These are phyloP conservation scores for Botrytis hyacinthi DNA, from an alignment of 2,329 filamentous ascomycete species.

Conservation along the genomic window DNA sequence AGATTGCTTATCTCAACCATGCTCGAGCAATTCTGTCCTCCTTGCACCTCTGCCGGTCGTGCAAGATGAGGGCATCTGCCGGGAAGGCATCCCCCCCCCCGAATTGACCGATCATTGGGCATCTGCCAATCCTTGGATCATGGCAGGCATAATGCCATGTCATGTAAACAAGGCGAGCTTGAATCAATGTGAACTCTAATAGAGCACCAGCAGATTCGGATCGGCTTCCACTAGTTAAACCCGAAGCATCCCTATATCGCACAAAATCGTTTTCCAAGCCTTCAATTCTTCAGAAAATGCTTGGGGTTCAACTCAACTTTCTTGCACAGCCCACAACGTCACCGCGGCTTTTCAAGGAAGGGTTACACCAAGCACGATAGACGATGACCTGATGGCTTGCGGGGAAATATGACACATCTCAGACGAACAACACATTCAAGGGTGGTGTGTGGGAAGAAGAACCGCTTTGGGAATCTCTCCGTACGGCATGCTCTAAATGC, in stretches of 20 bases:
- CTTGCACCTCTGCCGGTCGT: neutral
- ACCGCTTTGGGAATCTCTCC: neutral
- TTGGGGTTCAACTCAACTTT: neutral
- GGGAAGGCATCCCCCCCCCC: neutral
- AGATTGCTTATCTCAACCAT: neutral
- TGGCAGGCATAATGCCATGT: slow-evolving; percentile 1
- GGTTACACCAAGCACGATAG: neutral
- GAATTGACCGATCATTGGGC: neutral
- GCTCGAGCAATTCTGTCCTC: neutral
- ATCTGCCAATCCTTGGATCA: neutral
- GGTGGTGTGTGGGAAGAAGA: neutral
- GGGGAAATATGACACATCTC: neutral
- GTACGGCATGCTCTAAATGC: neutral
- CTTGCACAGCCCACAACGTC: neutral
- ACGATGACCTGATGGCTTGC: neutral
- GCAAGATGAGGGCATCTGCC: neutral
- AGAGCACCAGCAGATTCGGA: neutral
- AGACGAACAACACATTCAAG: neutral
- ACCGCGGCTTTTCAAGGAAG: neutral
- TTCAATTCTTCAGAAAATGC: neutral
- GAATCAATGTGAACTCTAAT: slow-evolving; percentile 3
- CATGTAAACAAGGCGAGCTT: neutral
- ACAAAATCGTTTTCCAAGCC: neutral
- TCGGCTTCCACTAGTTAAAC: neutral
- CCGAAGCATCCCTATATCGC: slow-evolving; percentile 5